Base-by-base conservation (phyloP, 2,329 filamentous ascomycete species). In the Exophiala xenobiotica region DNA sequence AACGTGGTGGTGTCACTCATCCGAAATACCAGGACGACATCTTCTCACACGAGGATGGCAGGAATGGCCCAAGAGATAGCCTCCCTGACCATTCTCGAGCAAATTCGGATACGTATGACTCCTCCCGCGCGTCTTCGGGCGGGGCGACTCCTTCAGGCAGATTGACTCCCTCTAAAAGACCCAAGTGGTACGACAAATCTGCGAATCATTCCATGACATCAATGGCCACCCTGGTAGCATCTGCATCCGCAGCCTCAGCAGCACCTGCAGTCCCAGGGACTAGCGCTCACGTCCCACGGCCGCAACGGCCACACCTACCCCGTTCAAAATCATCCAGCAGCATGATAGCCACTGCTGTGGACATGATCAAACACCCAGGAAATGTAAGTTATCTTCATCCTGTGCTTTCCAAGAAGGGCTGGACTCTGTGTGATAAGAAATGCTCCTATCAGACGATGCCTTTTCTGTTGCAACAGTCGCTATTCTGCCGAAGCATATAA, bases 151-250 rank as follows among this genome's bases (percentile, higher is more conserved):
- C 52, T 12, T 60, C 59, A 8, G 57, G 59, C 9, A 42, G 53
- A 4, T 27, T 46, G 9, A 63, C 61, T 8, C 59, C 61, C 14
- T 56, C 49, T 5, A 59, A 56, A 31, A 57, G 60, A 27, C 51
- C 60, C 1, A 63, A 61, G 51, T 64, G 62, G 62, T 63, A 64
- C 46, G 59, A 63, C 29, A 60, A 59, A 31, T 29, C 35, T 12
- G 38, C 39, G 1, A 47, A 22, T 16, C 54, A 56, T 4, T 55
- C 55, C 6, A 58, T 24, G 7, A 46, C 46, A 7, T 56, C 56
- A 2, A 45, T 58, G 53, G 45, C 48, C 7, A 47, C 49, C 3
- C 46, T 60, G 20, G 35, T 60, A 11, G 53, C 56, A 18, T 45
- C 54, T 35, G 54, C 50, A 12, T 52, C 48, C 6, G 20, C 51